Evolutionary conservation across 1,284 basidiomycete genomes (phyloP), one percentile per base, ranked within the genome.

Genomic region (Cerioporus squamosus): DNA sequence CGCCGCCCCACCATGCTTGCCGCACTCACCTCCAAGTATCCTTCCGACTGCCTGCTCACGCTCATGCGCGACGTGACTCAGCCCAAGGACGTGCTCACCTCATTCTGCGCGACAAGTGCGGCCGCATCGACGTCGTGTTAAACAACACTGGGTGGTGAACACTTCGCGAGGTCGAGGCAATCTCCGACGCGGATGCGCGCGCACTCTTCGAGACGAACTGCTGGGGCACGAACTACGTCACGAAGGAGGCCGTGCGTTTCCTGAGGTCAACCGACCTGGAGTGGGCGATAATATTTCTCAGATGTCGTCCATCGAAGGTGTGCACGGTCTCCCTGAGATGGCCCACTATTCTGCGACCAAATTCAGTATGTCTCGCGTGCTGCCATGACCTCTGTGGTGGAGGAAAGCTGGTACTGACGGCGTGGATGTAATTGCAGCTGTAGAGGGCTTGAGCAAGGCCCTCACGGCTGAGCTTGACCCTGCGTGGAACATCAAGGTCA

Each of bases 401-500:
- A 29, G 29, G 29, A 29, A 10, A 7, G 3, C 14, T 4, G 33
- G 33, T 36, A 36, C 14, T 36, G 33, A 36, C 33, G n/a, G n/a
- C n/a, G n/a, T n/a, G n/a, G n/a, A 36, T 15, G 8, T 3, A 10
- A 36, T 12, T 20, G 14, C 40, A 67, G 66, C 62, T 23, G 9
- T 67, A 3, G 74, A 77, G 51, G 75, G 68, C 3, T 40, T 77
- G 17, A 72, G 69, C 10, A 70, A 77, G 22, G 46, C 70, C 0
- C 59, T 79, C 2, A 63, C 60, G 1, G 48, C 57, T 22, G 77
- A 78, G 58, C 44, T 79, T 8, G 67, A 74, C 53, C 76, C 77
- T 1, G 68, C 60, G 1, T 79, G 78, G 78, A 77, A 78, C 55
- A 78, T 79, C 66, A 76, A 75, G 66, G 76, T 76, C 24, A 50